These are phyloP conservation scores for Euclidium syriacum DNA, from an alignment of 345 rosid species.

Conservation along the genomic window DNA sequence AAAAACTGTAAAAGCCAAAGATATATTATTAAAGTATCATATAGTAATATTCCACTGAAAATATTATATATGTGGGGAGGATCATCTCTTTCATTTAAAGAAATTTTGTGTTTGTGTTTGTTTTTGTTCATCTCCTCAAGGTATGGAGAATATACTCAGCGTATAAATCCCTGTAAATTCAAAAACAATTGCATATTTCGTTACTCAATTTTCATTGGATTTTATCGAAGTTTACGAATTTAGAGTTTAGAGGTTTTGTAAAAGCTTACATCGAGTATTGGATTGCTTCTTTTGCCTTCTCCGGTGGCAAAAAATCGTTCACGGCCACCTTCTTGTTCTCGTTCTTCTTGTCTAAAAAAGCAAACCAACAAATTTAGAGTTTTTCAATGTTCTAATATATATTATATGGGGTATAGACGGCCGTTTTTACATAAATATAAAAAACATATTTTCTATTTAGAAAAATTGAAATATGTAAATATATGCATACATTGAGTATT, in stretches of 20 bases:
- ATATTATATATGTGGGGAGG: not conserved
- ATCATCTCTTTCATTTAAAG: not conserved
- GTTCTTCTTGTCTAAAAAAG: conserved; percentile 76
- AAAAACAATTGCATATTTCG: not conserved
- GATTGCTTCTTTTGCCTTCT: conserved; percentile 63
- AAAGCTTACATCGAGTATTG: conserved; percentile 80
- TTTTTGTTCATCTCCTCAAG: conserved; percentile 51
- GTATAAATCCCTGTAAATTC: conserved; percentile 74
- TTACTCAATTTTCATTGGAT: not conserved
- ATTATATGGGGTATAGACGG: too few species aligned
- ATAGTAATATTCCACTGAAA: not conserved
- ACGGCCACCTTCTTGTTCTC: conserved; percentile 98
- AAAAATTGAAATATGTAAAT: too few species aligned
- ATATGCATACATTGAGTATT: too few species aligned
- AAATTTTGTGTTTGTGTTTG: not conserved
- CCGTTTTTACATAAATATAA: too few species aligned
- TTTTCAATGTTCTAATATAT: too few species aligned
- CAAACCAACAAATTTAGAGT: conserved; percentile 4
- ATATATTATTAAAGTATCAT: not conserved
- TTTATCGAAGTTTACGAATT: not conserved
- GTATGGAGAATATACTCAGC: conserved; percentile 74
- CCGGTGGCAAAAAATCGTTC: conserved; percentile 73
- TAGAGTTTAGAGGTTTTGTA: not conserved
- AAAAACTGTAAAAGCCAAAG: not conserved
- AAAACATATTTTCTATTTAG: too few species aligned